These are phyloP conservation scores for Fusarium verrucosum DNA, from an alignment of 2,329 filamentous ascomycete genomes.

Conservation along the genomic window DNA sequence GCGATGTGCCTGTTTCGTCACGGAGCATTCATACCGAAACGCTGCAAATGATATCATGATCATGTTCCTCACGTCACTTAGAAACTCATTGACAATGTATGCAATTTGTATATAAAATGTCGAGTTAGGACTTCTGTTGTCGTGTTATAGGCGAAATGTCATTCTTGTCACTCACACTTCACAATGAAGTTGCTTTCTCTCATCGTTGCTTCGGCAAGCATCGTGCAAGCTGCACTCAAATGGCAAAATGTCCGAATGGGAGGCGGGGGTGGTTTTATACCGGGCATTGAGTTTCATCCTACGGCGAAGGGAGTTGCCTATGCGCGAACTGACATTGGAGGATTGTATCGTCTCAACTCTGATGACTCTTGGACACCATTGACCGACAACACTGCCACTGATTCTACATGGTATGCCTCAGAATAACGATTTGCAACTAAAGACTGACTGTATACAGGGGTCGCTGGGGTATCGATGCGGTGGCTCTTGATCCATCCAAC, in stretches of 20 bases:
- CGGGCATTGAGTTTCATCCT: constrained; percentile 35
- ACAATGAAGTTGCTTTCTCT: constrained; percentile 22
- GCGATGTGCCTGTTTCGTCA: constrained; percentile 3
- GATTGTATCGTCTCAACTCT: constrained; percentile 29
- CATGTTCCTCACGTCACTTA: background rate
- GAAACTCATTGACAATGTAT: background rate
- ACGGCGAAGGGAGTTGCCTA: constrained; percentile 31
- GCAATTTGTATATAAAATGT: background rate
- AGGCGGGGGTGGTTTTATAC: constrained; percentile 27
- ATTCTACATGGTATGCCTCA: constrained; percentile 14
- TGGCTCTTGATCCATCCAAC: constrained; percentile 65
- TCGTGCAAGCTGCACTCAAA: constrained; percentile 14
- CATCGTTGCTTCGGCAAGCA: constrained; percentile 11
- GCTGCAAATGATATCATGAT: background rate
- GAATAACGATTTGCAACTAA: fast-evolving
- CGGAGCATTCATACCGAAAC: constrained; percentile 12
- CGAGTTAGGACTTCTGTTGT: background rate
- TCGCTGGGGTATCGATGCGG: constrained; percentile 65
- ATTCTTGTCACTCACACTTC: background rate
- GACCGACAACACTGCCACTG: constrained; percentile 19
- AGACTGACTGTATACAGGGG: constrained; percentile 49
- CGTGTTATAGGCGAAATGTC: fast-evolving
- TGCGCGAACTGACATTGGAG: constrained; percentile 32
- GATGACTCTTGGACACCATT: constrained; percentile 36
- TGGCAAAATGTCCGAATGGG: constrained; percentile 36